Evolutionary conservation across 148 eudicot genomes (phyloP), one percentile per base, ranked within the genome.

Genomic region (Amaranthus palmeri): DNA sequence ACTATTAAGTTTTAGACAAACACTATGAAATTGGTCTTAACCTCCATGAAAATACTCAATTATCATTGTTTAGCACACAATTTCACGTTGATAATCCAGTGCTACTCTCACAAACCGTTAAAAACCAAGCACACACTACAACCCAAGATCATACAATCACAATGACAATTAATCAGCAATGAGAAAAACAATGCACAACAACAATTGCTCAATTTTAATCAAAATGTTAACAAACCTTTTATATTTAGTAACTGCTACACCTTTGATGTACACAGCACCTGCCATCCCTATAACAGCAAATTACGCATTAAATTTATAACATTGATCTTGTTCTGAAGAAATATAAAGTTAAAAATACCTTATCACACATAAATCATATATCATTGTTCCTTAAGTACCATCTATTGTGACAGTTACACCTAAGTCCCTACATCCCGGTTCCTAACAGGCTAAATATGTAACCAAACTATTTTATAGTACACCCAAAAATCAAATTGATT

Each of bases 251-350:
- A 92, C 88, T 43, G 90, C 92, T 69, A 92, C 90, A 71, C 97
- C 97, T 78, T 95, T 95, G 56, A 95, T 95, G 77, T 95, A 92
- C 54, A 95, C 76, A 82, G 97, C 97, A 18, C 99, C 99, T 4
- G 97, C 81, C 99, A 95, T 92, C 70, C 99, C 99, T 95, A 82
- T 59, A 70, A 70, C 17, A 70, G 68, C 17, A 77, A 11, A 72
- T 66, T 15, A 62, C 57, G 54, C 14, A 74, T 49, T 6, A 15
- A 67, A 14, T 12, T 74, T 47, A 70, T 10, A 43, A 17, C 14
- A 66, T 41, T 54, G 2, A 44, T 25, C 42, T 43, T 8, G 13
- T 15, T 14, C 52, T 17, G 14, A 44, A 59, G 45, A 18, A 14
- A n/a, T 11, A 61, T 54, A 54, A 58, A 62, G 69, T 17, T 3